Evolutionary conservation across 1,284 basidiomycete genomes (phyloP), one percentile per base, ranked within the genome.

Genomic region (Fistulinella cinereoalba): DNA sequence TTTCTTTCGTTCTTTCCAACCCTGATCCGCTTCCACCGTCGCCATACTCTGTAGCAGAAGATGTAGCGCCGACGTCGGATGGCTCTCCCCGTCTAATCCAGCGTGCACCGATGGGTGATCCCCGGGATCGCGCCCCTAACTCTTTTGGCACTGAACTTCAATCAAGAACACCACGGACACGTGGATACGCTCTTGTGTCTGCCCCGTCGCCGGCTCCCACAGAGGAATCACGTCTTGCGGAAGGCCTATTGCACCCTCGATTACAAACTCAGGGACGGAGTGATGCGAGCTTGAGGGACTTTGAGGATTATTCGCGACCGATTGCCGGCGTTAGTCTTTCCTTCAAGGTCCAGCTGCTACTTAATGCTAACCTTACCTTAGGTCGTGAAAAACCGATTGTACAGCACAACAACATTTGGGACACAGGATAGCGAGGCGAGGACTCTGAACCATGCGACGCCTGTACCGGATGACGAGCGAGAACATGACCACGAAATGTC

Each of bases 291-390:
- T 56, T 74, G 49, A 54, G 64, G 45, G 72, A 74, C 50, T 71
- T 74, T 42, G 64, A 71, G 51, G 72, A 74, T 43, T 74, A 74
- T 45, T 72, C 72, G 9, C 60, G 72, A 41, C 72, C 72, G 2
- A 73, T 74, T 21, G 67, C 64, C 28, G 72, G 67, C 33, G 72
- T 73, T 15, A 61, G 72, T 44, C 15, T 32, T 32, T 39, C 13
- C 44, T 7, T 6, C 34, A 10, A 16, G 42, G 23, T 34, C 25
- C 23, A n/a, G 3, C 2, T 5, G n/a, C 16, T 1, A n/a, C n/a
- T n/a, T n/a, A 11, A 38, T 31, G 8, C 50, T 49, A 11, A 50
- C 25, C 6, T 28, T 37, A 27, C n/a, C 6, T 43, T 36, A 73
- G 71, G 52, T 66, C 34, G 65, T 73, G 29, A 65, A 71, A 41